Percentiles rank a stretch among this genome's conserved stretches.
Evolutionary conservation across 2,329 filamentous ascomycete genomes (phyloP).

Genomic region (Penicillium decumbens): DNA sequence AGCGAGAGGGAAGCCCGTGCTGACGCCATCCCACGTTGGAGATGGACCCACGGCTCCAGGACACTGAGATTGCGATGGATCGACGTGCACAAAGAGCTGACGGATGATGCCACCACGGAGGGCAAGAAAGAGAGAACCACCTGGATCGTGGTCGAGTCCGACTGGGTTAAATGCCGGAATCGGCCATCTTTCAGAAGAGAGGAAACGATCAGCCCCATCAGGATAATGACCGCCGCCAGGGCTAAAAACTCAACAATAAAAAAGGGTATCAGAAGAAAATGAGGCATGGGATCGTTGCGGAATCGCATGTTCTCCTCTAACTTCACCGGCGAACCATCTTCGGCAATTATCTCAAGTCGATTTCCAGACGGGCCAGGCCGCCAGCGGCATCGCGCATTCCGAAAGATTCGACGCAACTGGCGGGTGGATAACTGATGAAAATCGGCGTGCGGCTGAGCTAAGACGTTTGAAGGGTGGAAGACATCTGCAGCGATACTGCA

Average conservation of each 20-base stretch:
- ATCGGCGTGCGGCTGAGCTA: constrained; percentile 25
- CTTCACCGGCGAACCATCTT: constrained; percentile 29
- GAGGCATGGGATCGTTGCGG: constrained; percentile 30
- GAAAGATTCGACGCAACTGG: constrained; percentile 29
- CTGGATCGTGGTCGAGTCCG: constrained; percentile 31
- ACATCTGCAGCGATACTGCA: constrained; percentile 33
- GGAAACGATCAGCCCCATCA: constrained; percentile 28
- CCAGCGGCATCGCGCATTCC: constrained; percentile 29
- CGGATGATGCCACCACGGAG: constrained; percentile 31
- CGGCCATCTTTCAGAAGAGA: constrained; percentile 28
- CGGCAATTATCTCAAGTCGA: constrained; percentile 28
- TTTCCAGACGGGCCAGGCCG: constrained; percentile 24
- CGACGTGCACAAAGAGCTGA: constrained; percentile 31
- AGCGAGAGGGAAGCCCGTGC: constrained; percentile 27
- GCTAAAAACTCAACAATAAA: constrained; percentile 34
- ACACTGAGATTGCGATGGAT: constrained; percentile 35
- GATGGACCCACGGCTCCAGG: constrained; percentile 35
- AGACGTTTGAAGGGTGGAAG: constrained; percentile 27
- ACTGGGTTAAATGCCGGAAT: constrained; percentile 31
- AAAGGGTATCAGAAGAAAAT: constrained; percentile 33
- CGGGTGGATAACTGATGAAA: constrained; percentile 34
- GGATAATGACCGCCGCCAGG: constrained; percentile 28
- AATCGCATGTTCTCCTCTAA: constrained; percentile 23
- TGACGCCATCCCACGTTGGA: constrained; percentile 29
- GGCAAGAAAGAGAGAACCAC: constrained; percentile 31